phyloP scores from a whole-genome alignment of 257 asterid genomes.

The Lavandula angustifolia region DNA sequence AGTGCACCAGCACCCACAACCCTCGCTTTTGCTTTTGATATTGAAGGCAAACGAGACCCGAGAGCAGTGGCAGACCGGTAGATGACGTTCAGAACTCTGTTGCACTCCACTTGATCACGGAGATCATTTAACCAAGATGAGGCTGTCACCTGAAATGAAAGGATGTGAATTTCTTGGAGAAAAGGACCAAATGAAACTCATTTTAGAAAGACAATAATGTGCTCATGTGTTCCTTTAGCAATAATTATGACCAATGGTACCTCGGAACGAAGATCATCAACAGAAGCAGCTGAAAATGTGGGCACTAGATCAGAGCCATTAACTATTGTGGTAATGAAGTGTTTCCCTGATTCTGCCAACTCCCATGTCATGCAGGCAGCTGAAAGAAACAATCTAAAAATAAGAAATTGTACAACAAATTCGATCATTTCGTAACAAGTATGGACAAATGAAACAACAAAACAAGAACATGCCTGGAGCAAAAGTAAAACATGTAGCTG shows the following conservation, averaged over 20 bases:
- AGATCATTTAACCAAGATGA: slow-evolving; percentile 88
- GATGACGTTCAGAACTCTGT: slow-evolving; percentile 60
- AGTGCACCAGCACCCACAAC: slow-evolving; percentile 92
- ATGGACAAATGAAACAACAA: slow-evolving; percentile 5
- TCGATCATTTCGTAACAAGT: neutral
- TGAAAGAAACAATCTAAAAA: slow-evolving; percentile 29
- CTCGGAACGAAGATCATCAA: slow-evolving; percentile 86
- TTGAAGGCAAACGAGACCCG: slow-evolving; percentile 80
- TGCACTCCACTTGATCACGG: slow-evolving; percentile 84
- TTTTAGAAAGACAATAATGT: slow-evolving; percentile 7
- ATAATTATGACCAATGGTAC: slow-evolving; percentile 37
- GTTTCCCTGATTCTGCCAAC: slow-evolving; percentile 82
- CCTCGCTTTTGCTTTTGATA: slow-evolving; percentile 76
- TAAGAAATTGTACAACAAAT: slow-evolving; percentile 11
- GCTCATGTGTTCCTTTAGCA: neutral
- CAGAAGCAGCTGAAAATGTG: slow-evolving; percentile 74
- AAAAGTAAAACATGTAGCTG: slow-evolving; percentile 68
- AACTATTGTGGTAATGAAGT: slow-evolving; percentile 70
- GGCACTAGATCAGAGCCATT: slow-evolving; percentile 93
- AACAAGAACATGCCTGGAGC: slow-evolving; percentile 67
- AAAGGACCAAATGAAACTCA: slow-evolving; percentile 19
- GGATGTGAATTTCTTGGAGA: slow-evolving; percentile 16
- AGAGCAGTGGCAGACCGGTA: slow-evolving; percentile 86
- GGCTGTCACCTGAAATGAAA: slow-evolving; percentile 64
- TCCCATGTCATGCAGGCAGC: slow-evolving; percentile 94